Base-by-base conservation (phyloP, 352 stramenopile genomes). In the Phytophthora meadii region DNA sequence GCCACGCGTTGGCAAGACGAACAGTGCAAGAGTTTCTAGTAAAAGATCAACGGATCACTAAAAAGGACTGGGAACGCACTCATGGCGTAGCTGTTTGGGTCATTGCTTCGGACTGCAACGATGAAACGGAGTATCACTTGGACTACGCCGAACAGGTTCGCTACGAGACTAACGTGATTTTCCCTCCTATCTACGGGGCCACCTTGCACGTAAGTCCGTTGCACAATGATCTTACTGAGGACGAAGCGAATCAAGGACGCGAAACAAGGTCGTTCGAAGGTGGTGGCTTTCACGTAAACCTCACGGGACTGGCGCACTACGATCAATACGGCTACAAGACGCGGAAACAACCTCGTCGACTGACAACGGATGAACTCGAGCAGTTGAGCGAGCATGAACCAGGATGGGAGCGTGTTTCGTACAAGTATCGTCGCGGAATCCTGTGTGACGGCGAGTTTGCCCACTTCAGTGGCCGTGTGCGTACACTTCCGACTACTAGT, bases 111-210 rank as follows among this genome's bases (percentile, higher is more conserved):
- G 77, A 81, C 66, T 83, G 70, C 51, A 45, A 82, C 36, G 80
- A 88, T 68, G 76, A 86, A 68, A 87, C 82, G 22, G 77, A 86
- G 54, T 91, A 91, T 41, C 82, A 91, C 54, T 66, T 91, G 27
- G 82, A 91, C 68, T 91, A 91, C 54, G 82, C 82, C 11, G 82
- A 91, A 61, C 80, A 84, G 66, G 77, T 91, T 42, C 76, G 82
- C 42, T 91, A 73, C 61, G 79, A 91, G 71, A 88, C 82, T n/a
- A 91, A 91, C 51, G 74, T 89, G 4, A 72, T 87, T 7, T 75
- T 90, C 32, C 81, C 81, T 7, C 82, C 84, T 3, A 78, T 92
- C 49, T 93, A 92, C 68, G 82, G 84, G 34, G 82, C 82, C 28
- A 93, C 84, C 42, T 62, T 93, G 36, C 84, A 93, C 51, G 83